A percentile compares a stretch with the other conserved stretches of the same genome.
These are phyloP conservation scores for Cubamyces lactineus DNA, from an alignment of 768 basidiomycete species.

Conservation along the genomic window DNA sequence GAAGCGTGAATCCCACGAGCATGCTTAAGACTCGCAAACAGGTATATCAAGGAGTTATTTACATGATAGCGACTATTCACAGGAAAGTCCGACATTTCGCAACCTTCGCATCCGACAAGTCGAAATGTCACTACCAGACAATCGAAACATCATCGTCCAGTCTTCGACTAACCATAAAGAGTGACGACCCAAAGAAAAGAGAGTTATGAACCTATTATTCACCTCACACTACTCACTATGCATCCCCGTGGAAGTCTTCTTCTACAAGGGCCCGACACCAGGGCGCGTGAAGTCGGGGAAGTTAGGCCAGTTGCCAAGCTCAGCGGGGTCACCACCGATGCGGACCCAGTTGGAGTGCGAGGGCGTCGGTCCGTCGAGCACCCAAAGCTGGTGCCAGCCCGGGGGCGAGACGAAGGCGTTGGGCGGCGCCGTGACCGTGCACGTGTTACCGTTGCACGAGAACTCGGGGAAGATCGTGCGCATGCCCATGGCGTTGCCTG, in stretches of 20 bases:
- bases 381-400: conserved; percentile 76
- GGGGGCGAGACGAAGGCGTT: conserved; percentile 70
- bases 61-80: too few relatives aligned
- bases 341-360: conserved; percentile 76
- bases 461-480: conserved; percentile 76
- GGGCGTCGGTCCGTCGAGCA: conserved; percentile 79
- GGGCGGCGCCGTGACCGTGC: conserved; percentile 80
- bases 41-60: too few relatives aligned
- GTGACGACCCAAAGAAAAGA: too few relatives aligned
- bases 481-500: conserved; percentile 66
- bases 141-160: not conserved
- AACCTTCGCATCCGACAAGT: too few relatives aligned
- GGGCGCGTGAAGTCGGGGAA: conserved; percentile 69
- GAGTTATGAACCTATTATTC: not conserved
- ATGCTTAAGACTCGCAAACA: too few relatives aligned
- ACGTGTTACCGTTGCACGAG: conserved; percentile 65
- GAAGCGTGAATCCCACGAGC: too few relatives aligned
- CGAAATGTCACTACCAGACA: not conserved
- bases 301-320: conserved; percentile 74
- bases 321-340: conserved; percentile 75
- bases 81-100: too few relatives aligned
- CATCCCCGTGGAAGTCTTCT: too few relatives aligned
- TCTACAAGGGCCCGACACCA: conserved; percentile 45
- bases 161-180: not conserved
- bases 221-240: not conserved